Percentiles rank a stretch among this genome's conserved stretches.
These are phyloP conservation scores for Guyanaporus albipodus DNA, from an alignment of 768 basidiomycete species.

Conservation along the genomic window DNA sequence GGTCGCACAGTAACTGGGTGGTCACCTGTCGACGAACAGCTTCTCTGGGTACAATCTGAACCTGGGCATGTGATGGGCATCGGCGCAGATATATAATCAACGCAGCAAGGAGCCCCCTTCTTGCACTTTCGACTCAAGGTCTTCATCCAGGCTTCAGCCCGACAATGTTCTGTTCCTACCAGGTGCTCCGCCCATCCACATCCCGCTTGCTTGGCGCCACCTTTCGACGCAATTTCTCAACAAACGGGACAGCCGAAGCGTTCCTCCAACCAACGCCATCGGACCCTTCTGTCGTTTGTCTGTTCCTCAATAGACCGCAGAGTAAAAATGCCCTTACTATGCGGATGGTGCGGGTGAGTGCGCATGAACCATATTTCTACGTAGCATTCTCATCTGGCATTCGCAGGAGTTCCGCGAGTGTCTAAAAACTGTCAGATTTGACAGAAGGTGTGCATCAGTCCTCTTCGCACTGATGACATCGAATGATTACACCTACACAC, in stretches of 20 bases:
- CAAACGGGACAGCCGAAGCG: slow-evolving; percentile 29
- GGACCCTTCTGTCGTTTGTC: slow-evolving; percentile 62
- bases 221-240: slow-evolving; percentile 20
- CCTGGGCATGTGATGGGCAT: too few relatives aligned
- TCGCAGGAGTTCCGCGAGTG: slow-evolving; percentile 71
- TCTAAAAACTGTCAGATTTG: slow-evolving; percentile 60
- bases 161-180: too few relatives aligned
- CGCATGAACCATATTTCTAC: background rate
- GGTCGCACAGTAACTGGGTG: too few relatives aligned
- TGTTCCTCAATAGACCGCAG: slow-evolving; percentile 76
- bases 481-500: background rate
- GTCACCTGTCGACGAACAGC: too few relatives aligned
- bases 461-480: background rate
- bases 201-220: background rate
- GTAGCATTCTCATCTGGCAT: slow-evolving; percentile 8
- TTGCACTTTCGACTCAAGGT: too few relatives aligned
- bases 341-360: slow-evolving; percentile 59
- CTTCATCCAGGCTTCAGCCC: too few relatives aligned
- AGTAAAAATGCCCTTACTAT: slow-evolving; percentile 87
- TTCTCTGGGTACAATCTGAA: too few relatives aligned
- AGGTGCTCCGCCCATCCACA: too few relatives aligned
- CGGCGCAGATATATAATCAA: too few relatives aligned
- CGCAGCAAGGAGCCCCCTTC: too few relatives aligned
- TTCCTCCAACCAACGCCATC: slow-evolving; percentile 49
- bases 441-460: slow-evolving; percentile 48